Percentiles rank a stretch among this genome's conserved stretches.
Evolutionary conservation across 352 stramenopile species (phyloP).

Genomic region (Peronosclerospora sorghi): DNA sequence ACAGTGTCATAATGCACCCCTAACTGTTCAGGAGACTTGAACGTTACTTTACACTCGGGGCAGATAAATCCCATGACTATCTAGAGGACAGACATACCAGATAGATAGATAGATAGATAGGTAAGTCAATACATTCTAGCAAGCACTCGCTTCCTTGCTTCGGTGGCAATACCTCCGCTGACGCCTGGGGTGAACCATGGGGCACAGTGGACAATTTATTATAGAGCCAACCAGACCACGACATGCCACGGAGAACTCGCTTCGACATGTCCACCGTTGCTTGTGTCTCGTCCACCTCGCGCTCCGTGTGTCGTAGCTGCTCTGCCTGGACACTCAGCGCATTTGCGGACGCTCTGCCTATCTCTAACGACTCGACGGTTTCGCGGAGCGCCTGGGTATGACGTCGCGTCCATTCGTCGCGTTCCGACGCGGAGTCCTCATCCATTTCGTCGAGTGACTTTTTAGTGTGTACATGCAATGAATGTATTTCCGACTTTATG

Average conservation of each 20-base stretch:
- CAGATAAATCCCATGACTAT: conserved; percentile 82
- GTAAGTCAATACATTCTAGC: background rate
- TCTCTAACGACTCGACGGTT: conserved; percentile 37
- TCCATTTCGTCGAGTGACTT: too few species aligned
- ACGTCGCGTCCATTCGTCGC: conserved; percentile 21
- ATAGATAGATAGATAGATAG: background rate
- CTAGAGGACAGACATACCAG: conserved; percentile 12
- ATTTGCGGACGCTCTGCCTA: conserved; percentile 48
- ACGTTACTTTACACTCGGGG: conserved; percentile 65
- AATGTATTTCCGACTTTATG: too few species aligned
- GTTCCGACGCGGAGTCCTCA: too few species aligned
- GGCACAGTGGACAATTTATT: conserved; percentile 48
- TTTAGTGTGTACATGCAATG: too few species aligned
- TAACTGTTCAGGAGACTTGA: conserved; percentile 42
- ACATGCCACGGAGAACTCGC: conserved; percentile 54
- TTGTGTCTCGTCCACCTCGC: conserved; percentile 46
- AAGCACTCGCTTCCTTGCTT: background rate
- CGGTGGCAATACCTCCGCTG: conserved; percentile 3
- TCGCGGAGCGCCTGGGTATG: conserved; percentile 41
- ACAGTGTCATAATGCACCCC: conserved; percentile 40
- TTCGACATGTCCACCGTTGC: conserved; percentile 45
- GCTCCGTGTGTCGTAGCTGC: conserved; percentile 46
- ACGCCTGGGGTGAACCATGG: conserved; percentile 2
- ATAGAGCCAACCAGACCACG: conserved; percentile 72
- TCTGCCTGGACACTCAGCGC: conserved; percentile 56